Evolutionary conservation across 1,139 yeast genomes (phyloP), one percentile per base, ranked within the genome.

Genomic region (Yamadazyma atlantica): DNA sequence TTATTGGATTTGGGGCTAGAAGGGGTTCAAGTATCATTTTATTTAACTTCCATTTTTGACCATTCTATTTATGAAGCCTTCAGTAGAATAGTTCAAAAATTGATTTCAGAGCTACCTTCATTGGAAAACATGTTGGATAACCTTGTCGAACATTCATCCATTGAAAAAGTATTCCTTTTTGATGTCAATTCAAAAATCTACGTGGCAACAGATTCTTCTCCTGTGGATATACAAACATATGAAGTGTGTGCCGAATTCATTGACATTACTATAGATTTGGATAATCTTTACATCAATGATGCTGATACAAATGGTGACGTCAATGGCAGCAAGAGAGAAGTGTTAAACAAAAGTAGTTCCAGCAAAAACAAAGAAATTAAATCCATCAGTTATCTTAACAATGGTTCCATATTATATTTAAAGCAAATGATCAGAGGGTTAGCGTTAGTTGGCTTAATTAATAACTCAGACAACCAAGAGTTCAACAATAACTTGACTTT

Each of bases 191-290:
- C 96, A n/a, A 92, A 92, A 60, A 86, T 92, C 22, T 92, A 92
- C 57, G 90, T 92, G 33, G 97, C 97, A 3, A 92, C 97, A 0
- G 98, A 92, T 59, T 85, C 96, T 0, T 82, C 92, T 2, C 97
- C 97, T 0, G 96, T 90, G 23, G 97, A 92, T 61, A 86, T 89
- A 22, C 96, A 89, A 53, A 86, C 95, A 0, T 92, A 92, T 58
- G 97, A 92, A 59, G 95, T 90, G 2, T 92, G 98, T 61, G 95
- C 97, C 1, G 98, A 92, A 55, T 92, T 90, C 54, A 90, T 92
- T 38, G 98, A 92, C 58, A 94, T 92, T 14, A 84, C 97, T 3
- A 83, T 89, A 27, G 97, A 92, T 55, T 66, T 92, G 44, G 94
- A 88, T 50, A 85, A 84, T 38, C 60, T 85, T 35, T 84, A 84